These are phyloP conservation scores for Lachancea lanzarotensis DNA, from an alignment of 805 yeast species.

Conservation along the genomic window DNA sequence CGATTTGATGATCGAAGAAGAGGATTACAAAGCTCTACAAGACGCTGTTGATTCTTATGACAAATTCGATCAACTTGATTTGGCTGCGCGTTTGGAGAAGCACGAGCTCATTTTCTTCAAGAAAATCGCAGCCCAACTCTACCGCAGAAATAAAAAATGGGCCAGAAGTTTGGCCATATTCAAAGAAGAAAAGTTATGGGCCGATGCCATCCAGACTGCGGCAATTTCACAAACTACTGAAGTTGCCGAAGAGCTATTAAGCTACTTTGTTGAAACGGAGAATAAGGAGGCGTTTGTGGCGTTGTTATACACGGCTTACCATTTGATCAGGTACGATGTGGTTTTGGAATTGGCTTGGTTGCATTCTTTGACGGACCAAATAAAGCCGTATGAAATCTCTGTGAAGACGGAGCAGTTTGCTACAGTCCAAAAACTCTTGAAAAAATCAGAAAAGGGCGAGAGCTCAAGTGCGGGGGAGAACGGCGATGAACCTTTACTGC, in stretches of 20 bases:
- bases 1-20: conserved; percentile 91
- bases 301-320: conserved; percentile 78
- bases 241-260: conserved; percentile 80
- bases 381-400: conserved; percentile 88
- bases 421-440: conserved; percentile 55
- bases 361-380: conserved; percentile 72
- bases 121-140: conserved; percentile 90
- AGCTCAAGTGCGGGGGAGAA: conserved; percentile 41
- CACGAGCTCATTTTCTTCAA: conserved; percentile 89
- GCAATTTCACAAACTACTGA: conserved; percentile 70
- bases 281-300: conserved; percentile 94
- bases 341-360: conserved; percentile 91
- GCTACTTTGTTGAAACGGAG: conserved; percentile 93
- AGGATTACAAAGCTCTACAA: conserved; percentile 85
- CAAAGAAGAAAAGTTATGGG: conserved; percentile 90
- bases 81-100: conserved; percentile 88
- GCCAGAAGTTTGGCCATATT: conserved; percentile 79
- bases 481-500: conserved; percentile 66
- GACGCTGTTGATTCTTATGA: conserved; percentile 84
- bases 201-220: conserved; percentile 89
- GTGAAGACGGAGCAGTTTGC: conserved; percentile 72
- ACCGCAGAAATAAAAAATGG: conserved; percentile 92
- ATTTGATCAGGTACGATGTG: conserved; percentile 69
- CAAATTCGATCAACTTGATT: conserved; percentile 84
- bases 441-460: conserved; percentile 54